Percentiles rank a stretch among this genome's conserved stretches.
Evolutionary conservation across 1,284 basidiomycete genomes (phyloP).

Genomic region (Vanrija sp.): DNA sequence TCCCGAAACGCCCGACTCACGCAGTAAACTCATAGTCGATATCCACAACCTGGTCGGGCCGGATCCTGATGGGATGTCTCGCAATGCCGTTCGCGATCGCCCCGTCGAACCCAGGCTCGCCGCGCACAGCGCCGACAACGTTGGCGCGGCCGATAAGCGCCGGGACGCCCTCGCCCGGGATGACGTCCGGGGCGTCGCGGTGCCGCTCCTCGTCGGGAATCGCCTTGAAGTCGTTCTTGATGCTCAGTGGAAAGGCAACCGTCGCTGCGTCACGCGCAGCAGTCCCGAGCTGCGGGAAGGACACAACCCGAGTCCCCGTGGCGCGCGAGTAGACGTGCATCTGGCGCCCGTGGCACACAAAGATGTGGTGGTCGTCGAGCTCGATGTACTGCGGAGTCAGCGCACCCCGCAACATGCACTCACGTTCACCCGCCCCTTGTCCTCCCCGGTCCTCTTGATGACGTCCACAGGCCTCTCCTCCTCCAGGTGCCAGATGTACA

Average conservation of each 20-base stretch:
- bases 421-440: conserved; percentile 19
- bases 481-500: conserved; percentile 40
- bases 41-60: conserved; percentile 2
- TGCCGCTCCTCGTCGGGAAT: conserved; percentile 10
- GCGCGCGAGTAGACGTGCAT: conserved; percentile 33
- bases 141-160: conserved; percentile 7
- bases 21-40: conserved; percentile 22
- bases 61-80: conserved; percentile 1
- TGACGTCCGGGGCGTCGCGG: background rate
- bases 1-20: conserved; percentile 7
- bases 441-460: conserved; percentile 13
- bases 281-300: conserved; percentile 18
- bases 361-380: conserved; percentile 43
- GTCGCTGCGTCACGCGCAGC: background rate
- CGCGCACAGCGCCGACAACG: background rate
- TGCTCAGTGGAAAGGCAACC: conserved; percentile 7
- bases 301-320: conserved; percentile 14
- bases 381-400: conserved; percentile 41
- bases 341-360: conserved; percentile 26
- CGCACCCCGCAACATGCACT: background rate
- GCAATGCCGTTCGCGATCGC: conserved; percentile 5
- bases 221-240: conserved; percentile 13
- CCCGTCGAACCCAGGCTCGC: background rate
- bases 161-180: background rate
- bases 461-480: conserved; percentile 25